Evolutionary conservation across 306 rosid species (phyloP).

Genomic region (Hylodesmum podocarpum): DNA sequence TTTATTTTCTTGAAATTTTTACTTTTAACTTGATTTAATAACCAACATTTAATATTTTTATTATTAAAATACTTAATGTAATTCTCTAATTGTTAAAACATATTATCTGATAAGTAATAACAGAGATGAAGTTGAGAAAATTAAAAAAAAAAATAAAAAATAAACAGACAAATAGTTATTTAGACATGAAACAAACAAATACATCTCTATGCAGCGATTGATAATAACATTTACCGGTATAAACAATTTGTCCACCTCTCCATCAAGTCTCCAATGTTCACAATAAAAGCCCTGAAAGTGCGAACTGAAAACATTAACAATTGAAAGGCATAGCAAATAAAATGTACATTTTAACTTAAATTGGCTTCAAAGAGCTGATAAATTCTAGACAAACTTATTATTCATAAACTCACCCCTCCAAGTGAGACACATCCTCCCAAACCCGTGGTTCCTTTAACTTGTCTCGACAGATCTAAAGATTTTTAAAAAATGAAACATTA

Average conservation of each 20-base stretch:
- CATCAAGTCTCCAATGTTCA: background rate
- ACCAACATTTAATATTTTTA: no score
- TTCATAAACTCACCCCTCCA: conserved; percentile 6
- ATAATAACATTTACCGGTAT: background rate
- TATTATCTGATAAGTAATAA: no score
- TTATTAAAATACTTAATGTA: no score
- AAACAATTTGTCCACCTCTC: conserved; percentile 18
- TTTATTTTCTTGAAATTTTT: no score
- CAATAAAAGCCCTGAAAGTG: background rate
- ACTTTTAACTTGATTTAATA: no score
- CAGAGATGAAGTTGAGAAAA: no score
- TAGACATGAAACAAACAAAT: background rate
- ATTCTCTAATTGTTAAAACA: no score
- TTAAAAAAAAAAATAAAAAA: no score
- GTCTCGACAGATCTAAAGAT: background rate
- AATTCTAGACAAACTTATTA: background rate
- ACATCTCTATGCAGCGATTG: background rate
- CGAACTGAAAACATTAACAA: background rate
- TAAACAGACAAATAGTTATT: background rate
- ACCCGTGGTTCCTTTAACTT: background rate
- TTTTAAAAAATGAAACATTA: background rate
- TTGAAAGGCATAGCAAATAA: background rate
- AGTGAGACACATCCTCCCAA: background rate
- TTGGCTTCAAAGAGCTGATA: background rate
- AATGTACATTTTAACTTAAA: background rate